Evolutionary conservation across 306 rosid species (phyloP).

Genomic region (Sicyos edulis): DNA sequence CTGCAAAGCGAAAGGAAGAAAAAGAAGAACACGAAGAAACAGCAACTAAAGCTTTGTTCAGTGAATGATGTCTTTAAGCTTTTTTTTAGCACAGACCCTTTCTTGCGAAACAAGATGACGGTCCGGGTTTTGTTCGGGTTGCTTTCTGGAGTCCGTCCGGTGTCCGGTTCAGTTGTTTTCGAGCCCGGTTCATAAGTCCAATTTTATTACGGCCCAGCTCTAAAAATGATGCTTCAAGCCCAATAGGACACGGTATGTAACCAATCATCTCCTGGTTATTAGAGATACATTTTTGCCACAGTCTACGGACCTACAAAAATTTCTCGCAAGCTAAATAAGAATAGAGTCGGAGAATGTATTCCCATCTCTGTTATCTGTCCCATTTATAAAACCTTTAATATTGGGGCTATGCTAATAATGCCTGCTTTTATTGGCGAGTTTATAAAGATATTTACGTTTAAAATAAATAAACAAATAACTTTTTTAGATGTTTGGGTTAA

Average conservation of each 20-base stretch:
- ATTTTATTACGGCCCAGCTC: background rate
- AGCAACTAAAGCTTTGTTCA: background rate
- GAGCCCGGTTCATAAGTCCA: background rate
- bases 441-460: too few species aligned
- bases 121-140: slow-evolving; percentile 12
- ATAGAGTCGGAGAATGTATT: too few species aligned
- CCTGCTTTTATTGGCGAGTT: too few species aligned
- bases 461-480: too few species aligned
- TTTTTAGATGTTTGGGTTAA: too few species aligned
- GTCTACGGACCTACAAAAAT: too few species aligned
- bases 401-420: too few species aligned
- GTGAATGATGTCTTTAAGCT: background rate
- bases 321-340: too few species aligned
- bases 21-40: slow-evolving; percentile 10
- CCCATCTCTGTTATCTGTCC: too few species aligned
- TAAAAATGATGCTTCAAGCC: background rate
- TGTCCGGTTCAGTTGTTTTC: background rate
- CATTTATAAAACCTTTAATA: too few species aligned
- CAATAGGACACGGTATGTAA: background rate
- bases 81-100: slow-evolving; percentile 18
- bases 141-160: background rate
- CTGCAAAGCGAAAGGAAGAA: background rate
- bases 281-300: too few species aligned
- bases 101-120: slow-evolving; percentile 20
- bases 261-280: too few species aligned